Base-by-base conservation (phyloP, 169 alveolate genomes). In the Cryptosporidium canis region DNA sequence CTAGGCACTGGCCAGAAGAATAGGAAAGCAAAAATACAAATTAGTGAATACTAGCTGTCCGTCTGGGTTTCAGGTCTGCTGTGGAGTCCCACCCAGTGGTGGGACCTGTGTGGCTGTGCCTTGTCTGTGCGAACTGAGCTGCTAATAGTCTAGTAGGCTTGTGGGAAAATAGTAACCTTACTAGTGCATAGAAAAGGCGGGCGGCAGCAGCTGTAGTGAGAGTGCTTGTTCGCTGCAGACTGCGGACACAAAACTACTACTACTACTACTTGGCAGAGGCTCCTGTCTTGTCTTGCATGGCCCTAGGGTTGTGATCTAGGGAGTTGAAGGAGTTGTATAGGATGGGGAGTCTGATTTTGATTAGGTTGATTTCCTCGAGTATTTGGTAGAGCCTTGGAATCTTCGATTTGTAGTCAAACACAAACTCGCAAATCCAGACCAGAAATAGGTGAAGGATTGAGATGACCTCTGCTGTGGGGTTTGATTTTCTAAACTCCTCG, bases 351-450 rank as follows among this genome's bases (percentile, higher is more conserved):
- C 87, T 77, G 16, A 77, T 61, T 29, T 61, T 77, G 16, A 77
- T 77, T 31, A 77, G 55, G 58, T 77, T 77, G 18, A 77, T 55
- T 56, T 77, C 87, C 47, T 77, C 87, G 16, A 77, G 72, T 21
- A 77, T 58, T 9, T 77, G 51, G 37, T 41, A 58, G 33, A 77
- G 7, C 41, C n/a, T 39, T 0, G 87, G 87, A 61, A 77, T 77
- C 48, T 55, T 35, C 7, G 51, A 39, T 44, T 55, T 77, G 18
- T 58, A 61, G 3, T 77, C 87, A 61, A 77, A 77, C 21, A 61
- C 70, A 24, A 77, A 77, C 47, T 77, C 87, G 27, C 87, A 77
- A 29, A 77, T 58, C 87, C 87, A 77, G 31, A 77, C 41, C 21
- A 77, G 31, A 61, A 56, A 77, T 21, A 37, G 16, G 9, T 47